A percentile compares a stretch with the other conserved stretches of the same genome.
phyloP scores from a whole-genome alignment of 2,329 filamentous ascomycete species.

The Fusarium incarnatum region DNA sequence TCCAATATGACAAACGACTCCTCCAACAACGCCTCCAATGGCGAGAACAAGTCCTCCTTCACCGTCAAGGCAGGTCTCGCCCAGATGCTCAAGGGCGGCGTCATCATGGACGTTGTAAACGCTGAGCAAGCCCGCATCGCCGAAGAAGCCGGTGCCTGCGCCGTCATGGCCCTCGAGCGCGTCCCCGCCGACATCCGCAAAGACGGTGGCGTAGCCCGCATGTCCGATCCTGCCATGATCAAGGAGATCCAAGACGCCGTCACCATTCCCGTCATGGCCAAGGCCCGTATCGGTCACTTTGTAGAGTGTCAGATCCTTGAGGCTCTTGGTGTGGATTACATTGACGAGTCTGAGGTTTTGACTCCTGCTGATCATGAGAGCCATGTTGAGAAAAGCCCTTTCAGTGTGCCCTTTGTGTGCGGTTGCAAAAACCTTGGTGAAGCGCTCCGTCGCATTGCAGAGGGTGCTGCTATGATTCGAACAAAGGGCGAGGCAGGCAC shows the following conservation, averaged over 20 bases:
- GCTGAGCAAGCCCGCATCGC: conserved; percentile 95
- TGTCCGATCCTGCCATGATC: conserved; percentile 96
- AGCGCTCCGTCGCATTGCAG: conserved; percentile 87
- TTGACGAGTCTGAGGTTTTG: conserved; percentile 97
- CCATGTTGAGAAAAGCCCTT: conserved; percentile 91
- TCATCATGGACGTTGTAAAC: conserved; percentile 99
- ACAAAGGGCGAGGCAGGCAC: conserved; percentile 99
- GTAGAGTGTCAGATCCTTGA: conserved; percentile 99
- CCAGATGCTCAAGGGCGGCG: conserved; percentile 98
- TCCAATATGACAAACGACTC: conserved; percentile 52
- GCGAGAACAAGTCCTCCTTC: conserved; percentile 68
- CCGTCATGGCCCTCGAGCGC: conserved; percentile 98
- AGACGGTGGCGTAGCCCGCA: conserved; percentile 93
- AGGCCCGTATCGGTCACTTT: conserved; percentile 96
- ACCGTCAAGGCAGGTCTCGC: conserved; percentile 94
- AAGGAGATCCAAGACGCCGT: conserved; percentile 94
- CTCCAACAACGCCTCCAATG: conserved; percentile 43
- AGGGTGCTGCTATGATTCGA: conserved; percentile 98
- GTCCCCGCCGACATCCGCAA: conserved; percentile 95
- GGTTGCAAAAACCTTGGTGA: conserved; percentile 95
- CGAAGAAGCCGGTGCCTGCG: conserved; percentile 93
- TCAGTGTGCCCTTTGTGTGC: conserved; percentile 91
- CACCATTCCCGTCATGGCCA: conserved; percentile 99
- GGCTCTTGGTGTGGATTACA: conserved; percentile 94
- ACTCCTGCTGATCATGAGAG: conserved; percentile 91